These are phyloP conservation scores for Xerocomus nothofagi DNA, from an alignment of 1,284 basidiomycete species.

Conservation along the genomic window DNA sequence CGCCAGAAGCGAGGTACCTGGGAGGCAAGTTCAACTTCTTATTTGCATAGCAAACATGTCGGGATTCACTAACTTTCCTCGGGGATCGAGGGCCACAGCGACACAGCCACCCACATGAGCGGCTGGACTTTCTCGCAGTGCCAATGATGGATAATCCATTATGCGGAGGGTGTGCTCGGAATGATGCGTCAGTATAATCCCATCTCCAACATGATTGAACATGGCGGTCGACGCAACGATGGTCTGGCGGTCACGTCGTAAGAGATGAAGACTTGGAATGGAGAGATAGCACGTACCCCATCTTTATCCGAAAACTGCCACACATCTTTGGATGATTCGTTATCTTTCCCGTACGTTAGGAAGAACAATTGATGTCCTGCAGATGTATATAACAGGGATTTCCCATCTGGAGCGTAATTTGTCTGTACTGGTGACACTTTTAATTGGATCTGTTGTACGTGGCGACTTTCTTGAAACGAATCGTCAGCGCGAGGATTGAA, in stretches of 20 bases:
- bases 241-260: slow-evolving; percentile 19
- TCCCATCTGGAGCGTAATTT: slow-evolving; percentile 70
- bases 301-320: slow-evolving; percentile 59
- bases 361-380: slow-evolving; percentile 57
- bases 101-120: slow-evolving; percentile 77
- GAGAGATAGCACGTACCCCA: slow-evolving; percentile 30
- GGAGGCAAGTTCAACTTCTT: background rate
- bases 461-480: slow-evolving; percentile 56
- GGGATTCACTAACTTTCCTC: slow-evolving; percentile 52
- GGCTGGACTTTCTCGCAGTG: slow-evolving; percentile 54
- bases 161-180: slow-evolving; percentile 63
- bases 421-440: slow-evolving; percentile 62
- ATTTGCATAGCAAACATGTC: background rate
- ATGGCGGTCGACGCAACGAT: slow-evolving; percentile 59
- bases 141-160: slow-evolving; percentile 63
- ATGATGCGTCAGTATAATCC: slow-evolving; percentile 60
- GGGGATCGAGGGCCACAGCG: slow-evolving; percentile 71
- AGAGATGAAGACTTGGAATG: background rate
- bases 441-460: slow-evolving; percentile 55
- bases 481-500: slow-evolving; percentile 14
- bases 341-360: slow-evolving; percentile 52
- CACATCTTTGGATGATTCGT: slow-evolving; percentile 56
- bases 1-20: slow-evolving; percentile 75
- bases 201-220: slow-evolving; percentile 73
- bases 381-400: slow-evolving; percentile 61